Base-by-base conservation (phyloP, 176 grass and related monocot species). In the Musa troglodytarum region DNA sequence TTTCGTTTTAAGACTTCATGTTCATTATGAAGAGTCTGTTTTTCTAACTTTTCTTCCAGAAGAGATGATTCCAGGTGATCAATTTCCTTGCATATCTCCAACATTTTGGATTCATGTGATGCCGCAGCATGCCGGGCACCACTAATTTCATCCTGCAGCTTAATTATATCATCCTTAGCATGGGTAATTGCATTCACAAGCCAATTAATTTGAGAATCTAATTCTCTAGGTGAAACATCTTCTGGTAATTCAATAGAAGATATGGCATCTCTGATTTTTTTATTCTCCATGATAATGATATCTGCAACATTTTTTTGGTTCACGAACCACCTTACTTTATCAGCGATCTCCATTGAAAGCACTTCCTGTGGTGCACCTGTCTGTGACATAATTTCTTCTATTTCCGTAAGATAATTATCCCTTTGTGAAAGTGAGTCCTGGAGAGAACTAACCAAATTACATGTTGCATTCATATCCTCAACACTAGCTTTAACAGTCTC, bases 201-300 rank as follows among this genome's bases (percentile, higher is more conserved):
- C 90, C 90, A 98, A 69, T 69, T 87, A 80, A 98, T 86, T 85
- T 93, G 95, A 75, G 82, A 80, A 89, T 91, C 84, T 76, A 93
- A 81, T 76, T 87, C 86, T 51, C 54, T 54, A 52, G 81, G 79
- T 80, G 83, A 91, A 74, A 91, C 74, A 3, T 69, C 23, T 79
- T 87, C 75, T 81, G 90, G 95, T 77, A 98, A 80, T 75, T 88
- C 84, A 86, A 88, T 55, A 49, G 77, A 91, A 75, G 54, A 57
- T 67, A 98, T 82, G 28, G 86, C 83, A 70, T 89, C 84, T 87
- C 88, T 98, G 61, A 91, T 74, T 91, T 87, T 93, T 23, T 54
- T 74, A 63, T 89, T 82, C 79, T 92, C 84, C 24, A 72, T 63
- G 59, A 89, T 78, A 23, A 92, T 82, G 52, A 92, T 83, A 66